Conservation (phyloP, 75 land plant species). For the Cunninghamia lanceolata region DNA sequence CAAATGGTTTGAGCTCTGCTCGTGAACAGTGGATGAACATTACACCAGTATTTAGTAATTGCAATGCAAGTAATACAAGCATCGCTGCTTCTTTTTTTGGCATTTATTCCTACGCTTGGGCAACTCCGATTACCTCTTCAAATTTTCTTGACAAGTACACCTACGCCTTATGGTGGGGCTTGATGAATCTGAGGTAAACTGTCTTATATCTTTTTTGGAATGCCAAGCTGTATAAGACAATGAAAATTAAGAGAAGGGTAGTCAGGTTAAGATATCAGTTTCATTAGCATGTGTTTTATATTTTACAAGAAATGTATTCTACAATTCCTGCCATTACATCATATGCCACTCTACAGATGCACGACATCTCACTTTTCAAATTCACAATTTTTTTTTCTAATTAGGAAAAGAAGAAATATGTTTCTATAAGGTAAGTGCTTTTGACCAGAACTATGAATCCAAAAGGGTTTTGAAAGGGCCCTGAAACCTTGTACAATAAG, state of each 20-base stretch:
- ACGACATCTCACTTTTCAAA: background rate
- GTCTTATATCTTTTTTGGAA: background rate
- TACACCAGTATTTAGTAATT: conserved; percentile 31
- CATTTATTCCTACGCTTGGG: conserved; percentile 50
- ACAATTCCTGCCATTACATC: too few relatives aligned
- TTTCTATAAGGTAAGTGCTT: too few relatives aligned
- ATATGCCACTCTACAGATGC: too few relatives aligned
- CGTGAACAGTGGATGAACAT: conserved; percentile 36
- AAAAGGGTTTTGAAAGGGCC: too few relatives aligned
- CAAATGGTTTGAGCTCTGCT: background rate
- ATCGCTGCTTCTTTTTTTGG: conserved; percentile 45
- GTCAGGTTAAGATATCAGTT: too few relatives aligned
- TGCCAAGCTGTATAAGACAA: background rate
- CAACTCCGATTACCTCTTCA: conserved; percentile 35
- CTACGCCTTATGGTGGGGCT: conserved; percentile 84
- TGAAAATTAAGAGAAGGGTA: background rate
- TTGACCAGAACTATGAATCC: too few relatives aligned
- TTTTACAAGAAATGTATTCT: too few relatives aligned
- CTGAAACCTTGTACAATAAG: too few relatives aligned
- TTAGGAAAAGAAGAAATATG: too few relatives aligned
- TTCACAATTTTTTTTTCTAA: too few relatives aligned
- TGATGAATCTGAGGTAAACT: conserved; percentile 66
- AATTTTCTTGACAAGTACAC: conserved; percentile 53
- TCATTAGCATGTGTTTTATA: too few relatives aligned
- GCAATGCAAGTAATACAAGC: conserved; percentile 19